Evolutionary conservation across 768 basidiomycete genomes (phyloP), one percentile per base, ranked within the genome.

Genomic region (Leccinum ochraceum): DNA sequence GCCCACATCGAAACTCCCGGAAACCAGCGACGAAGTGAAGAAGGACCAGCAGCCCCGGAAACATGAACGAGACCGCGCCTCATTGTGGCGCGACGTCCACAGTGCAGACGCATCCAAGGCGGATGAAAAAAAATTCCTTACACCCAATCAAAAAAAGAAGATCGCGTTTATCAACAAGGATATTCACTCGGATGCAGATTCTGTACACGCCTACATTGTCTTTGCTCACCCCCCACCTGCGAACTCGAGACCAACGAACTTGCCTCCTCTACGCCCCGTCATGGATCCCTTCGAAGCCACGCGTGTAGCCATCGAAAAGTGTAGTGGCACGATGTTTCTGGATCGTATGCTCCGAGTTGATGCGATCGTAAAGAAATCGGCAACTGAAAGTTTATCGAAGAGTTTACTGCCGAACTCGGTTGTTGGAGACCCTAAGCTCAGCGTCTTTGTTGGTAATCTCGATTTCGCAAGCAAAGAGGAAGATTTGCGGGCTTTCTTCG

Each of bases 151-250:
- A 75, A 98, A 96, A 80, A 92, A 95, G 77, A 91, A 88, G 64
- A 86, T 98, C 56, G 92, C 94, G 0, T 97, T 95, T 74, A 97
- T 98, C 72, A 92, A 94, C 70, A 87, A 88, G 57, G 93, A 96
- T 66, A 86, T 98, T 69, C 94, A 98, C 75, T 78, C 86, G 2
- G 81, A 84, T 36, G 87, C 88, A 4, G 86, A 86, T 66, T 81
- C 85, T 17, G 84, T 92, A 60, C 92, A 95, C 69, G 92, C 93
- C 1, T 99, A 99, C 73, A 75, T 96, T 52, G 94, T 98, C 20
- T 94, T 98, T 72, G 92, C 92, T 1, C 86, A 94, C 67, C 81
- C 86, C 8, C 60, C 70, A 4, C 81, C 80, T 3, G 60, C 82
- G 10, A 58, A 76, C 17, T 68, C 67, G 30, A 76, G 83, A 26